Evolutionary conservation across 225 moss, liverwort and hornwort genomes (phyloP), one percentile per base, ranked within the genome.

Genomic region (Asterella californica): DNA sequence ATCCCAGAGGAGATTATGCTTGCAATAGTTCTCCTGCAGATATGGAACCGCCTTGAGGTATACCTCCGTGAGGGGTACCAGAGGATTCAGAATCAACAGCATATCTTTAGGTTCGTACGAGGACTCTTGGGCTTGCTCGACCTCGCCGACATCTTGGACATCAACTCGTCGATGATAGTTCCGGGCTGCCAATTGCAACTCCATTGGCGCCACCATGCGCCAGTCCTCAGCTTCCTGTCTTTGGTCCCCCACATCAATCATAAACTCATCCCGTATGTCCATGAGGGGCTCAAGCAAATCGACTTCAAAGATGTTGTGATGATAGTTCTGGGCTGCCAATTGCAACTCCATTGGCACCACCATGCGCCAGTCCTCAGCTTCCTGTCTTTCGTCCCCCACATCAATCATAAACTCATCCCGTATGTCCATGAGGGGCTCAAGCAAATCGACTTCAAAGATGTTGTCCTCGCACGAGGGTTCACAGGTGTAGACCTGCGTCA

Each of bases 1-100:
- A 27, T 70, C 69, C 69, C 69, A 70, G 21, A 70, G 9, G 42
- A 70, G 37, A 22, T 70, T 34, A 42, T 70, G 69, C 34, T 70
- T 29, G 69, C 36, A 37, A 29, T 37, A 37, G 24, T 70, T 37
- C 36, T 70, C 36, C 12, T 70, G 36, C 10, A 37, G 42, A 42
- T 17, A 70, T 36, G 69, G 69, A 34, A 70, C 36, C 36, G 69
- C 42, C 69, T 18, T 36, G 37, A 70, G 22, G 69, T 42, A 37
- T 9, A 5, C 37, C 7, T 70, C 37, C n/a, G 19, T 61, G 0
- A 6, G 61, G 0, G 61, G 61, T 34, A 32, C 36, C 69, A 70
- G 34, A 4, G 69, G 69, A 27, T 70, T 70, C 69, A 70, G 36
- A 8, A 70, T 36, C 1, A 70, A 12, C 37, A 70, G 69, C 69